Conservation (phyloP, 371 early-diverging fungal species). For the Mortierella sp. region DNA sequence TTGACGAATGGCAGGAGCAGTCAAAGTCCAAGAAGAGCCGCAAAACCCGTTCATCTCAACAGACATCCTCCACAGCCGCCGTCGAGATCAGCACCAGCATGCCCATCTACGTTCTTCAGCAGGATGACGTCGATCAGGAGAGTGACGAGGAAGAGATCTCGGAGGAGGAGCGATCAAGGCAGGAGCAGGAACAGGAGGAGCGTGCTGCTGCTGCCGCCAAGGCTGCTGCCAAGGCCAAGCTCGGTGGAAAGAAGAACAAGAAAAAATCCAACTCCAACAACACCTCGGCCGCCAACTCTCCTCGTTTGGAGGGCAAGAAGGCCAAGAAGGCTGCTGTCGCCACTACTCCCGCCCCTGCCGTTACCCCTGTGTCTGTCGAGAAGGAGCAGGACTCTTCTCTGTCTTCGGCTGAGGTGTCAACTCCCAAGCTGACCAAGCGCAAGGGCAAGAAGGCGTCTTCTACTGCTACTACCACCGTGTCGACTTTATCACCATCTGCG, state of each 20-base stretch:
- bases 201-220: slow-evolving; percentile 18
- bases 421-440: slow-evolving; percentile 48
- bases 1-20: slow-evolving; percentile 57
- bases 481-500: neutral
- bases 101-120: slow-evolving; percentile 53
- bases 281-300: slow-evolving; percentile 46
- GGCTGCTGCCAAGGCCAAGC: slow-evolving; percentile 17
- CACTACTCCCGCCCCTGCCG: neutral
- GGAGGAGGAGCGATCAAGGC: slow-evolving; percentile 26
- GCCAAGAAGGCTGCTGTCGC: slow-evolving; percentile 35
- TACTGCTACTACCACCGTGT: neutral
- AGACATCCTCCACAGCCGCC: slow-evolving; percentile 14
- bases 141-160: slow-evolving; percentile 30
- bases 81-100: slow-evolving; percentile 43
- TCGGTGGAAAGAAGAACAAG: slow-evolving; percentile 47
- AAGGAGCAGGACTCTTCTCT: slow-evolving; percentile 28
- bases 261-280: slow-evolving; percentile 36
- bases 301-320: slow-evolving; percentile 51
- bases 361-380: slow-evolving; percentile 13
- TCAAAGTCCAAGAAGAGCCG: slow-evolving; percentile 57
- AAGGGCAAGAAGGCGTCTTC: slow-evolving; percentile 37
- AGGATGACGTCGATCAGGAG: slow-evolving; percentile 41
- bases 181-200: slow-evolving; percentile 29
- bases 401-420: slow-evolving; percentile 28
- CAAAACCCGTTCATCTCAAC: slow-evolving; percentile 48